Base-by-base conservation (phyloP, 208 protist genomes). In the Acanthamoeba castellanii region DNA sequence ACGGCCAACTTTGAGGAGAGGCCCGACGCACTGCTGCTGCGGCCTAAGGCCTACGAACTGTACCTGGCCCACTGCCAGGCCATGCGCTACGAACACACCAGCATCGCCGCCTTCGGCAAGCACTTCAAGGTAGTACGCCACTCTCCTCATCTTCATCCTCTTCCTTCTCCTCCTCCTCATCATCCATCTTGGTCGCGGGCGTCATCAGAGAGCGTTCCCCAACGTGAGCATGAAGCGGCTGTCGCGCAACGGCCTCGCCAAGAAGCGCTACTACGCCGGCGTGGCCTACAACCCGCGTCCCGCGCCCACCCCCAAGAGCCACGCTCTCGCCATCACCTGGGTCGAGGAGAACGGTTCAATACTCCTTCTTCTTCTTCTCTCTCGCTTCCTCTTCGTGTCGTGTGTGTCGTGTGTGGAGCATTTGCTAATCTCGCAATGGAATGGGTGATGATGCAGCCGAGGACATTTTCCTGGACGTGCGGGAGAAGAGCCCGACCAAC, bases 261-360 rank as follows among this genome's bases (percentile, higher is more conserved):
- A 84, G 74, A 22, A 84, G 74, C 74, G 74, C 25, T 84, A 55
- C 74, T 84, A 84, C 25, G 7, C 74, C 4, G 74, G 74, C 45
- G 74, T 84, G 37, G 74, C 74, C 30, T 84, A 57, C 45, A 84
- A 55, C 37, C 74, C 74, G 2, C 55, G 55, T 22, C 55, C 55
- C 55, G 16, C 55, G 8, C n/a, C 32, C 37, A 37, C 32, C n/a
- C 74, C 42, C 42, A 84, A 7, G 27, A 25, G 68, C 7, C 32
- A 3, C 37, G 74, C 45, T 52, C 74, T 13, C 74, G n/a, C 68
- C n/a, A 42, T 14, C 16, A 55, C 55, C 74, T 84, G 74, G 74
- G 32, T 84, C 37, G 37, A 84, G 22, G 74, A 84, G 74, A 84
- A 45, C 16, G 74, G 74, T 84, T 16, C 30, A 6, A 32, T 1